Conservation (phyloP, 805 yeast genomes). For the Candida manassasensis region DNA sequence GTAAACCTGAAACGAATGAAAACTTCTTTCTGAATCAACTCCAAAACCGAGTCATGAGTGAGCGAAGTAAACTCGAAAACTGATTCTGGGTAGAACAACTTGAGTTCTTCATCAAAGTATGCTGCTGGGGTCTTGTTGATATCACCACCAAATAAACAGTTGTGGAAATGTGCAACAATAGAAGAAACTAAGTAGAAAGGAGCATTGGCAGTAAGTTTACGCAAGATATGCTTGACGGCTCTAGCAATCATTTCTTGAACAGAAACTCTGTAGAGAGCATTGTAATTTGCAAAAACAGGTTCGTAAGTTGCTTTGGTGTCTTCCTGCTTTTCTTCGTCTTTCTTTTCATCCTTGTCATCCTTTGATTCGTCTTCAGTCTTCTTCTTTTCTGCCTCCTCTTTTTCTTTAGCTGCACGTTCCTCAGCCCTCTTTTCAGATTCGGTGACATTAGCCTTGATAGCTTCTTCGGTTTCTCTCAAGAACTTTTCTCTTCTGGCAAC, state of each 20-base stretch:
- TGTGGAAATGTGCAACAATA: slow-evolving; percentile 66
- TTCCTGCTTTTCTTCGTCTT: slow-evolving; percentile 23
- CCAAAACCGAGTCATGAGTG: slow-evolving; percentile 42
- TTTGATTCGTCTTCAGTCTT: slow-evolving; percentile 17
- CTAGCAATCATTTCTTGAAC: slow-evolving; percentile 75
- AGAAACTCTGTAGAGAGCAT: slow-evolving; percentile 45
- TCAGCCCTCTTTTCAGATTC: slow-evolving; percentile 21
- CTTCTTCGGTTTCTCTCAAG: slow-evolving; percentile 13
- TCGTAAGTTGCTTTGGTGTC: slow-evolving; percentile 36
- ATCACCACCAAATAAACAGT: slow-evolving; percentile 55
- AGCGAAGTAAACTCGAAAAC: slow-evolving; percentile 41
- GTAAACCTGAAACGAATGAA: slow-evolving; percentile 57
- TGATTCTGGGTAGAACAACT: slow-evolving; percentile 37
- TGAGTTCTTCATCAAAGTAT: slow-evolving; percentile 37
- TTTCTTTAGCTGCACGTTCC: slow-evolving; percentile 20
- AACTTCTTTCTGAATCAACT: slow-evolving; percentile 50
- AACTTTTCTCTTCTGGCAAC: slow-evolving; percentile 16
- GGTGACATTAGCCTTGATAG: slow-evolving; percentile 22
- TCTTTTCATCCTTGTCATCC: slow-evolving; percentile 25
- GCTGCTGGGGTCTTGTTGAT: slow-evolving; percentile 39
- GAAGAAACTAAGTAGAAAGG: slow-evolving; percentile 55
- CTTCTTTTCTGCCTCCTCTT: slow-evolving; percentile 13
- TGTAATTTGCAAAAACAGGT: slow-evolving; percentile 39
- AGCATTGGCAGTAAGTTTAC: slow-evolving; percentile 38
- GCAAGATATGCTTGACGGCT: slow-evolving; percentile 69